These are phyloP conservation scores for Areca catechu DNA, from an alignment of 176 grass and related monocot genomes.

Conservation along the genomic window DNA sequence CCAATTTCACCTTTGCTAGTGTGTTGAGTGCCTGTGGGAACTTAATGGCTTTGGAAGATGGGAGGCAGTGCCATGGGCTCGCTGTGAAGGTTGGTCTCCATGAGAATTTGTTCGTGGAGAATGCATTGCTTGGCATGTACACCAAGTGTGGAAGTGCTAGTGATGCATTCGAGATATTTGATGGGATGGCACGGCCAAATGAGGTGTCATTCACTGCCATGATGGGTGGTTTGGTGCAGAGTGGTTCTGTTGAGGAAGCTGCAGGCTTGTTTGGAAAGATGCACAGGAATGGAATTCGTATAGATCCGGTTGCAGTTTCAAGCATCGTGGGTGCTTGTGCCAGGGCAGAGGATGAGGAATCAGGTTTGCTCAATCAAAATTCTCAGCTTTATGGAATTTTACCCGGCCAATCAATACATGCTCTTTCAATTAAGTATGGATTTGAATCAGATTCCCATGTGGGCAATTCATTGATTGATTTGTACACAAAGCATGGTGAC, in stretches of 20 bases:
- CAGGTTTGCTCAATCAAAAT: neutral
- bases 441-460: constrained; percentile 62
- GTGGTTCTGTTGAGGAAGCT: constrained; percentile 39
- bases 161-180: constrained; percentile 46
- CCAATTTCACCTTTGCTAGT: constrained; percentile 72
- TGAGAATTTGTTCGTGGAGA: constrained; percentile 55
- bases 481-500: constrained; percentile 49
- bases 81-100: constrained; percentile 53
- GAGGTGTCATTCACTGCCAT: constrained; percentile 86
- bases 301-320: constrained; percentile 60
- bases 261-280: constrained; percentile 63
- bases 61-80: constrained; percentile 54
- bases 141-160: constrained; percentile 34
- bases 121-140: constrained; percentile 70
- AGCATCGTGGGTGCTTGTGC: constrained; percentile 58
- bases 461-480: constrained; percentile 59
- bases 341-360: constrained; percentile 27
- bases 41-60: constrained; percentile 33
- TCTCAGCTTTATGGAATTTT: constrained; percentile 3
- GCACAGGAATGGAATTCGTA: constrained; percentile 38
- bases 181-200: constrained; percentile 41
- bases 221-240: constrained; percentile 61
- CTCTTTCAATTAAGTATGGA: constrained; percentile 48
- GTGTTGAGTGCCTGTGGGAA: constrained; percentile 61
- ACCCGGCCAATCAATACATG: constrained; percentile 41